Evolutionary conservation across 2,329 filamentous ascomycete species (phyloP), one percentile per base, ranked within the genome.

Genomic region (Microsporum canis): DNA sequence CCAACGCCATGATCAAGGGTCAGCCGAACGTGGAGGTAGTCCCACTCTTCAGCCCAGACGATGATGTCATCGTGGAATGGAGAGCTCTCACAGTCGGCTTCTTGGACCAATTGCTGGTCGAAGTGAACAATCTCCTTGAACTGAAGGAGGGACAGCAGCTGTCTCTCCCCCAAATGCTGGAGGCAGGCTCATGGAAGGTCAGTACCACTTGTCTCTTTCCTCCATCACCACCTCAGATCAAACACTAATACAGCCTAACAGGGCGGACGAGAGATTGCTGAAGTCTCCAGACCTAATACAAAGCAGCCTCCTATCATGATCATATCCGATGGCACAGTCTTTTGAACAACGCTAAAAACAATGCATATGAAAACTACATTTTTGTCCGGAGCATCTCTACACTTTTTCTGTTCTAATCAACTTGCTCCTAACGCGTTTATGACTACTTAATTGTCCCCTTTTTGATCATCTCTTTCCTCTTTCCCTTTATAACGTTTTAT

Each of bases 171-270:
- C 94, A 99, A 73, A 84, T 99, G 78, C 80, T 99, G 17, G 94
- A 97, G 75, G 94, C 92, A 12, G 94, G 94, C 58, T 95, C 89
- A 71, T 99, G 94, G 92, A 97, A 97, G 88, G 91, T 94, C 74
- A 76, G 83, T 68, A 3, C 8, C 1, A 62, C 43, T 53, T 41
- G 7, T 33, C 34, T 5, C n/a, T 5, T n/a, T 1, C 39, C 12
- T 27, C 29, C 27, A 27, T 3, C 17, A 7, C 5, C 33, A 10
- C 3, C 7, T 33, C 14, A 12, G 5, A 3, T 55, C 8, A 4
- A 47, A 29, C 2, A 38, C 55, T 57, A 41, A 57, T 36, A n/a
- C 43, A 51, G n/a, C 43, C 61, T 34, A 60, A 49, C 65, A 84
- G 91, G 92, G 92, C 68, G 94, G 94, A 63, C 86, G 94, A 71